A percentile compares a stretch with the other conserved stretches of the same genome.
Conservation (phyloP, 1,284 basidiomycete species). For the Omphalotus olearius region DNA sequence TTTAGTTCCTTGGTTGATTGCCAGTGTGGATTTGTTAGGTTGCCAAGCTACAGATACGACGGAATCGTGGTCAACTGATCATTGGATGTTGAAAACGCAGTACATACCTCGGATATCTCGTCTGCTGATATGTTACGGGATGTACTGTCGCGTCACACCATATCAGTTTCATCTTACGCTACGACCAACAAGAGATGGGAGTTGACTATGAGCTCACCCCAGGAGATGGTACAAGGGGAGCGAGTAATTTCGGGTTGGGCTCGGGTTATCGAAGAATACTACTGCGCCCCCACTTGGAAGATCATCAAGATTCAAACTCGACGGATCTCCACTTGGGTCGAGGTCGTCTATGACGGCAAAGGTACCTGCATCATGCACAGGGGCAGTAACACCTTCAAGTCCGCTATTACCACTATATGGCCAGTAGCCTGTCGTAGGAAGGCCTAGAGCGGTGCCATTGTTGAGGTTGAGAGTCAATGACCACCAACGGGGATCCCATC, state of each 20-base stretch:
- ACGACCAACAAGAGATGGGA: no score
- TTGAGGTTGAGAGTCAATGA: constrained; percentile 23
- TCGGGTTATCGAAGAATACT: constrained; percentile 26
- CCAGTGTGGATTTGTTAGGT: constrained; percentile 27
- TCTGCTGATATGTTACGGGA: constrained; percentile 4
- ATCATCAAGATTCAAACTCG: constrained; percentile 19
- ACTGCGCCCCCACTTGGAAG: constrained; percentile 17
- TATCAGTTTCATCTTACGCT: not conserved
- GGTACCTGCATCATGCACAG: constrained; percentile 23
- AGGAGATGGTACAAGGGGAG: constrained; percentile 23
- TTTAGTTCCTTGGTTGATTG: constrained; percentile 24
- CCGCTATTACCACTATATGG: constrained; percentile 26
- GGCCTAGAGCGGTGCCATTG: constrained; percentile 23
- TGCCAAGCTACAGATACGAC: constrained; percentile 18
- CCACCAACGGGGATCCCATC: constrained; percentile 29
- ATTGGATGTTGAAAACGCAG: not conserved
- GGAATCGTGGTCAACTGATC: not conserved
- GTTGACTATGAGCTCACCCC: constrained; percentile 15
- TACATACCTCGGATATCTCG: constrained; percentile 9
- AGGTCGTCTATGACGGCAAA: constrained; percentile 18
- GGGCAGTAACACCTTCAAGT: constrained; percentile 22
- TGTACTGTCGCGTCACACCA: not conserved
- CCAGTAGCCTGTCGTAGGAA: constrained; percentile 28
- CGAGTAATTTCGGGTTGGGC: constrained; percentile 26
- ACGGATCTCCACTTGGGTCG: constrained; percentile 14